A percentile compares a stretch with the other conserved stretches of the same genome.
phyloP scores from a whole-genome alignment of 163 green algal genomes.

The Prototheca stagnorum region DNA sequence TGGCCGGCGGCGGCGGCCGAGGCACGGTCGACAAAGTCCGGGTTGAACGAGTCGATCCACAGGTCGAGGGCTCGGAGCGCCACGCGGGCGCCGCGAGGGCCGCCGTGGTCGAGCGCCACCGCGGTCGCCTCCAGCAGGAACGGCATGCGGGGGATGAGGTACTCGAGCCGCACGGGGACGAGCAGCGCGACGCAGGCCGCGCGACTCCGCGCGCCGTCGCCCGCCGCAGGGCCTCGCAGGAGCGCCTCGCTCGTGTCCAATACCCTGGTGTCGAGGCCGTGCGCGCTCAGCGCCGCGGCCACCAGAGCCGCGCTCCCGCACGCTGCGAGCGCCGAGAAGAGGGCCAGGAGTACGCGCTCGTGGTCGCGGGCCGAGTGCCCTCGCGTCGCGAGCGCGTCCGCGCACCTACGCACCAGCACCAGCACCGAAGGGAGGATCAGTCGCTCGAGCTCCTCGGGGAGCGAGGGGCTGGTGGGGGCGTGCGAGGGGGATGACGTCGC shows the following conservation, averaged over 20 bases:
- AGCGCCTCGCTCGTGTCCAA: conserved; percentile 13
- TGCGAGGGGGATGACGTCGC: too few species aligned
- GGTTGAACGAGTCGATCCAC: conserved; percentile 90
- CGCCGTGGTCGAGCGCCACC: too few species aligned
- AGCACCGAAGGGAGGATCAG: too few species aligned
- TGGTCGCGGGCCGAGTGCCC: conserved; percentile 8
- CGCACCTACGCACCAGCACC: not conserved
- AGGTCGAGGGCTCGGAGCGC: conserved; percentile 63
- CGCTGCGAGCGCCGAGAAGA: conserved; percentile 54
- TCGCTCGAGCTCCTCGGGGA: too few species aligned
- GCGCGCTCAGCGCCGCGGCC: conserved; percentile 17
- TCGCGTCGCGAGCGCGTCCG: not conserved
- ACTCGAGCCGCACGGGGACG: conserved; percentile 53
- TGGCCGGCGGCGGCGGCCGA: conserved; percentile 54
- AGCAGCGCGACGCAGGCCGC: too few species aligned
- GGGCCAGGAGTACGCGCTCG: conserved; percentile 54
- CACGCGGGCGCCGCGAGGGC: conserved; percentile 28
- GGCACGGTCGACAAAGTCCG: conserved; percentile 81
- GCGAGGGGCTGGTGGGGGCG: too few species aligned
- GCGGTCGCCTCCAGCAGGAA: conserved; percentile 65
- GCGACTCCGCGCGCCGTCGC: not conserved
- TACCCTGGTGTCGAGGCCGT: conserved; percentile 11
- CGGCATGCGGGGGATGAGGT: conserved; percentile 60
- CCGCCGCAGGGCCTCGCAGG: conserved; percentile 6
- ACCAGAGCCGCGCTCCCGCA: conserved; percentile 37